Conservation (phyloP, 164 flowering plant genomes). For the Vitis labrusca region DNA sequence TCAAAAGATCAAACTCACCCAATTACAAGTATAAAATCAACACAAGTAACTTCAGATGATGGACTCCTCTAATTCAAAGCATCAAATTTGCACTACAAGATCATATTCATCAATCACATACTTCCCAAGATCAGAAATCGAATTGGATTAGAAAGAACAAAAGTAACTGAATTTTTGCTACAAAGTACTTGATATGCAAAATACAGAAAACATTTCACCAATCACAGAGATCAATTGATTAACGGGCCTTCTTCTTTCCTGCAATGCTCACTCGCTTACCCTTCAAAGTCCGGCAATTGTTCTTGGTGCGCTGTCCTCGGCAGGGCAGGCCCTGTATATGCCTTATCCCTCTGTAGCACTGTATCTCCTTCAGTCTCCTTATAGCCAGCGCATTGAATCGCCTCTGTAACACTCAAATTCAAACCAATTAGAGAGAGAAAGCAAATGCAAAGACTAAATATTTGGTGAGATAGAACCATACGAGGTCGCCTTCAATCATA, state of each 20-base stretch:
- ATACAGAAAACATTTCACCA: neutral
- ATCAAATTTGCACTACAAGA: neutral
- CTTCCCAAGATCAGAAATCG: neutral
- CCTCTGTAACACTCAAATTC: slow-evolving; percentile 48
- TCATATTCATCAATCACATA: too few species aligned
- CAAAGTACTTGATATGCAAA: neutral
- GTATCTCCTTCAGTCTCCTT: slow-evolving; percentile 89
- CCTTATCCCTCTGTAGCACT: slow-evolving; percentile 84
- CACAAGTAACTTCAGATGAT: too few species aligned
- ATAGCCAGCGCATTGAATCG: slow-evolving; percentile 77
- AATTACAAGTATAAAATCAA: too few species aligned
- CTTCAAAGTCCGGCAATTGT: slow-evolving; percentile 89
- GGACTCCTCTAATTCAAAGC: too few species aligned
- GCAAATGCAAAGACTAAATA: neutral
- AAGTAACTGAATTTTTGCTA: neutral
- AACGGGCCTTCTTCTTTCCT: slow-evolving; percentile 86
- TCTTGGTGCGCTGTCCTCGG: slow-evolving; percentile 93
- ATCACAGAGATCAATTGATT: slow-evolving; percentile 1
- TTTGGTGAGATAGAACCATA: slow-evolving; percentile 21
- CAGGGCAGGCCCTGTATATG: slow-evolving; percentile 92
- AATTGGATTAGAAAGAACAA: neutral
- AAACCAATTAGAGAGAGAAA: neutral
- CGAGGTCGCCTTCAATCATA: slow-evolving; percentile 95
- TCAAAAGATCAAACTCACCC: too few species aligned
- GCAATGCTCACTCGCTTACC: slow-evolving; percentile 84